phyloP scores from a whole-genome alignment of 139 green algal genomes.

The Micractinium conductrix region DNA sequence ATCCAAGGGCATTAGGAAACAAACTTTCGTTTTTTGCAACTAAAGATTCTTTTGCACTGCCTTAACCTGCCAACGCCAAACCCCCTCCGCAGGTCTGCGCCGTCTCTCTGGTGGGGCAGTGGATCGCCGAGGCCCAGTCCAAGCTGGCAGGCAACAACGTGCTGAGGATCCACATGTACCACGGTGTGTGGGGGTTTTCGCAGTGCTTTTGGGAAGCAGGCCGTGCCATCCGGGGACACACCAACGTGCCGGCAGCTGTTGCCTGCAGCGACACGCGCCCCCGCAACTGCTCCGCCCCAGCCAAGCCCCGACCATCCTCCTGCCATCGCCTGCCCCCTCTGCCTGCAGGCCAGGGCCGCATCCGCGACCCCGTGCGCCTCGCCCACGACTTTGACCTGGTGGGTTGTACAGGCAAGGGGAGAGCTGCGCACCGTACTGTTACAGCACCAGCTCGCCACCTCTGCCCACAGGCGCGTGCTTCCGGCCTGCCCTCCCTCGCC shows the following conservation, averaged over 20 bases:
- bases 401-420: constrained; percentile 36
- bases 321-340: background rate
- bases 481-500: background rate
- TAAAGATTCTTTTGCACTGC: too few relatives aligned
- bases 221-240: too few relatives aligned
- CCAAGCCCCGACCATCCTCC: too few relatives aligned
- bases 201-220: too few relatives aligned
- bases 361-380: constrained; percentile 51
- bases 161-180: constrained; percentile 70
- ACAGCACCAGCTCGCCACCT: too few relatives aligned
- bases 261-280: too few relatives aligned
- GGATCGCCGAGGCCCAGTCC: constrained; percentile 58
- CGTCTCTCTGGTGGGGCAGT: constrained; percentile 79
- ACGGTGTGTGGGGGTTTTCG: constrained; percentile 47
- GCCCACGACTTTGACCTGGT: constrained; percentile 69
- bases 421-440: background rate
- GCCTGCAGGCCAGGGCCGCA: constrained; percentile 2
- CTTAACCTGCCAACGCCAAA: too few relatives aligned
- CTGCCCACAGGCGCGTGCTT: too few relatives aligned
- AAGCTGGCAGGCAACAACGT: constrained; percentile 52
- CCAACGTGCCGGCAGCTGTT: too few relatives aligned
- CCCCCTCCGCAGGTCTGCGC: constrained; percentile 50
- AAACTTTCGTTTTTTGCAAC: too few relatives aligned
- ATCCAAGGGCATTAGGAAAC: too few relatives aligned
- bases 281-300: too few relatives aligned